Evolutionary conservation across 306 rosid genomes (phyloP).

Genomic region (Lathyrus oleraceus): DNA sequence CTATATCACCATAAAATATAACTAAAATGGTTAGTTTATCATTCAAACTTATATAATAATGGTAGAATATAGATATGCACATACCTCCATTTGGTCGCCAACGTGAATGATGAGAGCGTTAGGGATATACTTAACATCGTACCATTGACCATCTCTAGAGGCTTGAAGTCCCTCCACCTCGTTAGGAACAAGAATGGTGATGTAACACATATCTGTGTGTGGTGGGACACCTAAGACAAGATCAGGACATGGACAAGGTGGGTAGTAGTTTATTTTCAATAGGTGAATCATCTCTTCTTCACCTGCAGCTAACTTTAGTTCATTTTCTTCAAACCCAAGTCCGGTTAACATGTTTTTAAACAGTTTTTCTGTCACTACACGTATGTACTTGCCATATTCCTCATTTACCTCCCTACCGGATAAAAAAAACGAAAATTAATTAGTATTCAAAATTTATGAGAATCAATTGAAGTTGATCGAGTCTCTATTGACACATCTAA

Average conservation of each 20-base stretch:
- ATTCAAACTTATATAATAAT: slow-evolving; percentile 6
- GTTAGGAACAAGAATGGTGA: slow-evolving; percentile 73
- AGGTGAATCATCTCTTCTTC: slow-evolving; percentile 60
- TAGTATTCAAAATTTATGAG: too few species aligned
- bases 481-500: too few species aligned
- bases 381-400: slow-evolving; percentile 54
- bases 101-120: slow-evolving; percentile 75
- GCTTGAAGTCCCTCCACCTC: slow-evolving; percentile 86
- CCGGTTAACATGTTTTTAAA: slow-evolving; percentile 54
- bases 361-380: slow-evolving; percentile 55
- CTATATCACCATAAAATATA: slow-evolving; percentile 36
- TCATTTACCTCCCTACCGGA: slow-evolving; percentile 55
- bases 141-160: slow-evolving; percentile 63
- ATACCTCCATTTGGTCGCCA: slow-evolving; percentile 82
- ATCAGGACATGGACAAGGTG: slow-evolving; percentile 81
- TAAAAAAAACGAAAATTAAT: neutral
- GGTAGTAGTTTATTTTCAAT: slow-evolving; percentile 81
- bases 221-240: slow-evolving; percentile 70
- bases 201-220: slow-evolving; percentile 71
- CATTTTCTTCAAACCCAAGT: slow-evolving; percentile 64
- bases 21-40: neutral
- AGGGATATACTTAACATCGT: slow-evolving; percentile 64
- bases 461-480: too few species aligned
- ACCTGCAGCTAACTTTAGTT: slow-evolving; percentile 50
- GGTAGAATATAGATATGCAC: too few species aligned